phyloP scores from a whole-genome alignment of 352 stramenopile species.

The Phytopythium delawarense region DNA sequence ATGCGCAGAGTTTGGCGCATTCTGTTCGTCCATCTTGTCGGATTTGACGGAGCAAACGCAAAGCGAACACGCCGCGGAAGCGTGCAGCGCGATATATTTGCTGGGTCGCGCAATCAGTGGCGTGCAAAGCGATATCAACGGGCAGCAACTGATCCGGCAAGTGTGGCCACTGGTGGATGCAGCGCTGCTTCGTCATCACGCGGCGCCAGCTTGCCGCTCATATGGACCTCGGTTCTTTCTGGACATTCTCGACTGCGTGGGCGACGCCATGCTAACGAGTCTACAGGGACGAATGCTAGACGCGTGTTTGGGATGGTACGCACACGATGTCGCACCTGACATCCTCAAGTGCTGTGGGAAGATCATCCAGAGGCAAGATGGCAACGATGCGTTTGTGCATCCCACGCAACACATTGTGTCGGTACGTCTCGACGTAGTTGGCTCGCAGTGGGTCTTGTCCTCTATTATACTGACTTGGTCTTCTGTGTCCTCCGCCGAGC shows the following conservation, averaged over 20 bases:
- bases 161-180: slow-evolving; percentile 43
- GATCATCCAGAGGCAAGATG: slow-evolving; percentile 34
- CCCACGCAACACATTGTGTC: slow-evolving; percentile 1
- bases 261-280: slow-evolving; percentile 6
- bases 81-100: slow-evolving; percentile 29
- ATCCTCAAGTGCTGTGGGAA: slow-evolving; percentile 36
- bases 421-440: slow-evolving; percentile 4
- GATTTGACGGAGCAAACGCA: slow-evolving; percentile 23
- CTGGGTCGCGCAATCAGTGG: slow-evolving; percentile 55
- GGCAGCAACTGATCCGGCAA: slow-evolving; percentile 30
- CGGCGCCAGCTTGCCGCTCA: slow-evolving; percentile 23
- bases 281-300: slow-evolving; percentile 45
- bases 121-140: slow-evolving; percentile 27
- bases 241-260: slow-evolving; percentile 26
- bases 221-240: slow-evolving; percentile 51
- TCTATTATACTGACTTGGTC: not conserved
- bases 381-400: slow-evolving; percentile 19
- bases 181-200: slow-evolving; percentile 27
- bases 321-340: slow-evolving; percentile 30
- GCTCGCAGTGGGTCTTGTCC: not conserved
- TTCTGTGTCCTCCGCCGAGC: not conserved
- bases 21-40: slow-evolving; percentile 50
- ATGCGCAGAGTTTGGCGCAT: slow-evolving; percentile 37
- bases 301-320: slow-evolving; percentile 38
- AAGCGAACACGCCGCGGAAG: slow-evolving; percentile 23